phyloP scores from a whole-genome alignment of 148 eudicot genomes.

The Rhododendron kiyosumense region DNA sequence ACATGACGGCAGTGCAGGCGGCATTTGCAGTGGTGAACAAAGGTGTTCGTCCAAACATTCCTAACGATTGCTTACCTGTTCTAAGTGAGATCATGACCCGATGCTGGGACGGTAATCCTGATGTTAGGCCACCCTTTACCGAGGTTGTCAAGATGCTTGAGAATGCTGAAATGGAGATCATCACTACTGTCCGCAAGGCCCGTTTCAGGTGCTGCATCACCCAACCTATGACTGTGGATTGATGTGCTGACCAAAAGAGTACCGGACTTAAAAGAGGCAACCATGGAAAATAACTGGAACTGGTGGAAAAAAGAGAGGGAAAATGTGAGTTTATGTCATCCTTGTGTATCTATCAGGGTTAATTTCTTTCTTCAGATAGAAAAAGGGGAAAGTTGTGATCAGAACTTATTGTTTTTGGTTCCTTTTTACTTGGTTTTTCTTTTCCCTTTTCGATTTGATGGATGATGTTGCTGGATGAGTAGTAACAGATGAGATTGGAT shows the following conservation, averaged over 20 bases:
- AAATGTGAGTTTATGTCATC: conserved; percentile 26
- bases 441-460: conserved; percentile 7
- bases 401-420: conserved; percentile 26
- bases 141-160: conserved; percentile 86
- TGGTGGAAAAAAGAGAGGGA: conserved; percentile 9
- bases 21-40: conserved; percentile 98
- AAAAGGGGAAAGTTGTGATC: conserved; percentile 17
- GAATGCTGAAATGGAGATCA: conserved; percentile 72
- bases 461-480: conserved; percentile 25
- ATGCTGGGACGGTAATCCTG: conserved; percentile 90
- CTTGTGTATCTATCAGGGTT: conserved; percentile 47
- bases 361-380: conserved; percentile 36
- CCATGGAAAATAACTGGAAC: conserved; percentile 4
- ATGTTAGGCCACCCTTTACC: conserved; percentile 73
- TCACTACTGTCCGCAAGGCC: conserved; percentile 89
- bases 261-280: conserved; percentile 3
- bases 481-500: conserved; percentile 29
- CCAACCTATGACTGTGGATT: conserved; percentile 88
- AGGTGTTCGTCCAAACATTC: conserved; percentile 79
- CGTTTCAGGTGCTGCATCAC: conserved; percentile 97
- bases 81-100: conserved; percentile 83
- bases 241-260: conserved; percentile 12
- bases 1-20: conserved; percentile 98
- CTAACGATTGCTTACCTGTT: conserved; percentile 66
- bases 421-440: conserved; percentile 5